Base-by-base conservation (phyloP, 2,329 filamentous ascomycete genomes). In the Coniella lustricola region DNA sequence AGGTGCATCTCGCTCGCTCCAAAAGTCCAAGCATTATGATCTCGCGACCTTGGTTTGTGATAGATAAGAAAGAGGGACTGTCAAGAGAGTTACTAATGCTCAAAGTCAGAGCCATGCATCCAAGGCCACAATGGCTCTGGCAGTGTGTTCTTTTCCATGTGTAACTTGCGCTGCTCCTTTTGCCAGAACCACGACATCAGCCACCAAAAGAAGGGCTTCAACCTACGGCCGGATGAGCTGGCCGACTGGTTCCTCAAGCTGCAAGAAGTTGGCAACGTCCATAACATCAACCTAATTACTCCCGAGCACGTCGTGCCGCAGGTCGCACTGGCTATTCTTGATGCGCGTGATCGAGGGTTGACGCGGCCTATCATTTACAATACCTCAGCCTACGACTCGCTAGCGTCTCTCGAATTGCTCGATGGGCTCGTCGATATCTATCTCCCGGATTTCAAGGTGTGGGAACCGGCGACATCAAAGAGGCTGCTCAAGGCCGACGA, bases 241-340 rank as follows among this genome's bases (percentile, higher is more conserved):
- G 88, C 77, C 4, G 82, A 56, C 36, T 93, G 88, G 88, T 90
- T 85, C 65, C 59, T 93, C 49, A 93, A 93, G 67, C 69, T 94
- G 37, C 87, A 93, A 62, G 74, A 87, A 22, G 76, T 87, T 2
- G 88, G 87, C n/a, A 69, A 75, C 8, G 85, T 88, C n/a, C 87
- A 94, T 69, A 93, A 93, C 62, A 90, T 94, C 72, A 93, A 95
- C 63, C 78, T 91, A 18, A 78, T 94, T 50, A 94, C 87, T 0
- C 87, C 88, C 0, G 88, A 94, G 62, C 89, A 94, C 63, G 85
- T 94, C 16, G 87, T 90, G 3, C 87, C 88, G 0, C 88, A 93
- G 62, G 85, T 93, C 13, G 86, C 79, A 1, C 69, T 93, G 29
- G 84, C 82, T 13, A 87, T 93, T 56, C 70, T 94, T 20, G 76